phyloP scores from a whole-genome alignment of 331 rosid species.

The Saraca asoca region DNA sequence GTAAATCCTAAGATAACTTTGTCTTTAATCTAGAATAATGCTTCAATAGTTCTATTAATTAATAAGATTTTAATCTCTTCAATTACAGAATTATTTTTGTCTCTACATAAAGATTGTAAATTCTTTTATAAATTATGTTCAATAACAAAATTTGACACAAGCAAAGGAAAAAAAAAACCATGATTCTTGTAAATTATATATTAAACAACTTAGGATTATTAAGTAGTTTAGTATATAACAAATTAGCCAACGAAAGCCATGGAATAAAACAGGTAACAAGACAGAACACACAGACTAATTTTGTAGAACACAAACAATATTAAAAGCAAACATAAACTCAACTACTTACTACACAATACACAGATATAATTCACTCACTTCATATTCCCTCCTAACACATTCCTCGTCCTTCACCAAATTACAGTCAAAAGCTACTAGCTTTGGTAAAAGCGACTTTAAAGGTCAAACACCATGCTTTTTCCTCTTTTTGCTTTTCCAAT shows the following conservation, averaged over 20 bases:
- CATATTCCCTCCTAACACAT: constrained; percentile 36
- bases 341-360: constrained; percentile 41
- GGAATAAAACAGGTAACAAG: not conserved
- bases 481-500: not conserved
- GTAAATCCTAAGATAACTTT: not conserved
- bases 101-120: too few relatives aligned
- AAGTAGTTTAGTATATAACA: too few relatives aligned
- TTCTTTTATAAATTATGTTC: too few relatives aligned
- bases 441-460: constrained; percentile 21
- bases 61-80: too few relatives aligned
- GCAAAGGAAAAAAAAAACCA: too few relatives aligned
- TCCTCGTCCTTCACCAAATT: constrained; percentile 27
- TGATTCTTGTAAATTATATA: too few relatives aligned
- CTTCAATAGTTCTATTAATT: too few relatives aligned
- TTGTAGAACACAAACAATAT: not conserved
- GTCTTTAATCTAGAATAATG: too few relatives aligned
- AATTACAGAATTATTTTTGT: too few relatives aligned
- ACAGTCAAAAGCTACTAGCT: constrained; percentile 42
- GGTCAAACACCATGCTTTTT: constrained; percentile 33
- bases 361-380: constrained; percentile 29
- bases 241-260: not conserved
- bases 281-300: constrained; percentile 22
- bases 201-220: too few relatives aligned
- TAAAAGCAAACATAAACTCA: constrained; percentile 32
- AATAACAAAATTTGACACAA: too few relatives aligned